These are phyloP conservation scores for Pleodorina starrii DNA, from an alignment of 139 green algal genomes.

Conservation along the genomic window DNA sequence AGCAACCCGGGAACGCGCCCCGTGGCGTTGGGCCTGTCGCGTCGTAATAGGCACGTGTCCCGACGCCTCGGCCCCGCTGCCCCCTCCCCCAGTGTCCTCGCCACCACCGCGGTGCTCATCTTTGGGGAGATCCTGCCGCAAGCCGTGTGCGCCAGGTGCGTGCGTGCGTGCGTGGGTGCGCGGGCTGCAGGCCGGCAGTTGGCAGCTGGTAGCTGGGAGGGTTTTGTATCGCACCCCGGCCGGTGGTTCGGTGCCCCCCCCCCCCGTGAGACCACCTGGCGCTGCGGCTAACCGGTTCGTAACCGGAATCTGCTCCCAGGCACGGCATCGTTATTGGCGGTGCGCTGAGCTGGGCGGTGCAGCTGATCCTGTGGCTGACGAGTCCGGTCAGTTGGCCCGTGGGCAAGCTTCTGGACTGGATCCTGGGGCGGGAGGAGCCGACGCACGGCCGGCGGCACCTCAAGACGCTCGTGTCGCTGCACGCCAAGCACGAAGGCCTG, in stretches of 20 bases:
- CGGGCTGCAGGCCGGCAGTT: too few species aligned
- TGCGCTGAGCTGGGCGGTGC: conserved; percentile 79
- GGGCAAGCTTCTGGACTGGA: conserved; percentile 79
- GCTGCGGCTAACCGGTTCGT: too few species aligned
- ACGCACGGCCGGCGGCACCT: conserved; percentile 78
- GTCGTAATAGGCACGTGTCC: too few species aligned
- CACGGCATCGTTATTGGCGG: conserved; percentile 89
- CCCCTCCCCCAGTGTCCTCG: conserved; percentile 50
- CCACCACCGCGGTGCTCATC: conserved; percentile 80
- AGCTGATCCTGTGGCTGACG: conserved; percentile 73
- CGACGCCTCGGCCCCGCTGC: too few species aligned
- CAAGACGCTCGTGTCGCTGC: conserved; percentile 87
- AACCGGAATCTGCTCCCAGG: too few species aligned
- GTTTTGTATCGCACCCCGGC: too few species aligned
- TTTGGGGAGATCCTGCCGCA: conserved; percentile 91
- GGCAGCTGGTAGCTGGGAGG: too few species aligned
- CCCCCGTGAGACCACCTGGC: too few species aligned
- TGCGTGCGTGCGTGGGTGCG: too few species aligned
- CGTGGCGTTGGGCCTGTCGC: too few species aligned
- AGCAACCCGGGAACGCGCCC: too few species aligned
- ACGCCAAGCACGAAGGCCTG: conserved; percentile 76
- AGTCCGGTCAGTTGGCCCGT: conserved; percentile 80
- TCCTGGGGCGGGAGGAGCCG: conserved; percentile 63
- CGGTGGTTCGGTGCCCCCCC: too few species aligned
- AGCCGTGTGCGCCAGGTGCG: conserved; percentile 86